Conservation (phyloP, 352 stramenopile genomes). For the Phytophthora litchii region DNA sequence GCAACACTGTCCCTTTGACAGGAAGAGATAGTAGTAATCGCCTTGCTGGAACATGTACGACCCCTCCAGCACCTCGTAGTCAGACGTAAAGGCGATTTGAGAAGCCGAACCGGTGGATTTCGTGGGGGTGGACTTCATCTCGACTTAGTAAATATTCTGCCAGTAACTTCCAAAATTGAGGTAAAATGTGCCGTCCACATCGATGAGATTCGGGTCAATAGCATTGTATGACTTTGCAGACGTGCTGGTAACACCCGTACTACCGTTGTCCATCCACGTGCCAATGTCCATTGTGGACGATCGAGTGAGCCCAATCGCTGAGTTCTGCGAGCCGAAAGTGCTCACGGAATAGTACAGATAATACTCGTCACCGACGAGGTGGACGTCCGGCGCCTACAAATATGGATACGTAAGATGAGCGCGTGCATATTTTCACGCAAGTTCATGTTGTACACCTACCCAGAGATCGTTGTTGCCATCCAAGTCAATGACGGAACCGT, state of each 20-base stretch:
- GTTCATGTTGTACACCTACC: constrained; percentile 9
- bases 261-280: constrained; percentile 45
- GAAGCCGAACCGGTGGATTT: constrained; percentile 11
- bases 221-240: constrained; percentile 45
- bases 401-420: neutral
- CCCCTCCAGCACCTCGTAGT: constrained; percentile 41
- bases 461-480: constrained; percentile 47
- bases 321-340: constrained; percentile 48
- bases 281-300: constrained; percentile 49
- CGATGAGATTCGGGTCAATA: constrained; percentile 48
- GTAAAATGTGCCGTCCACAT: constrained; percentile 38
- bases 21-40: constrained; percentile 54
- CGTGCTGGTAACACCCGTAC: constrained; percentile 33
- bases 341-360: constrained; percentile 67
- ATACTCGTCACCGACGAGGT: constrained; percentile 46
- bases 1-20: constrained; percentile 47
- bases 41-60: constrained; percentile 47
- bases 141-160: constrained; percentile 28
- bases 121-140: constrained; percentile 30
- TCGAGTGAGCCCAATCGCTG: constrained; percentile 40
- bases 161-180: constrained; percentile 51
- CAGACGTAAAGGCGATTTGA: constrained; percentile 31
- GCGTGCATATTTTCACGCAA: too few relatives aligned
- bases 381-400: constrained; percentile 43
- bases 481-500: constrained; percentile 48